These are phyloP conservation scores for Mortierella hygrophila DNA, from an alignment of 192 early-diverging fungal species.

Conservation along the genomic window DNA sequence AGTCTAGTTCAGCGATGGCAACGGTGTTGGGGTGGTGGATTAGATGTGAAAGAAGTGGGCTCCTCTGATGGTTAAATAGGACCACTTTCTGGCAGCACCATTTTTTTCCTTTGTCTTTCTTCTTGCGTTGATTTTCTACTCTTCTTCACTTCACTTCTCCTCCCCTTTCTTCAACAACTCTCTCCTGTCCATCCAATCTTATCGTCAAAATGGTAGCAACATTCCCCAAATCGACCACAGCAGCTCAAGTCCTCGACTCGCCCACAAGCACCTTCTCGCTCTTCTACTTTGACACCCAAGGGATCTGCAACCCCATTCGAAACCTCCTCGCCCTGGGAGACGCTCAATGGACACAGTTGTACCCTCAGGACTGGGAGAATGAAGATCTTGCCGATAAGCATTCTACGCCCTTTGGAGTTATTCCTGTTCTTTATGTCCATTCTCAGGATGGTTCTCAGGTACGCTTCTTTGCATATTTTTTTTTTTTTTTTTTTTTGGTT, in stretches of 20 bases:
- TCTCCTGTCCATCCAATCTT: background rate
- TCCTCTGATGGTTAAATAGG: too few species aligned
- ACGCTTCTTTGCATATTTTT: conserved; percentile 7
- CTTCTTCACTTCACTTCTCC: background rate
- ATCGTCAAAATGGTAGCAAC: conserved; percentile 30
- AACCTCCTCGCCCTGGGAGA: conserved; percentile 26
- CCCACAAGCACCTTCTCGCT: conserved; percentile 39
- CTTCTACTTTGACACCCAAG: conserved; percentile 48
- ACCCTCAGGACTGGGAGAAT: conserved; percentile 46
- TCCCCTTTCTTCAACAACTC: background rate
- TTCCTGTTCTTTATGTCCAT: conserved; percentile 50
- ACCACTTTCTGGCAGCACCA: background rate
- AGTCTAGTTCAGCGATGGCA: too few species aligned
- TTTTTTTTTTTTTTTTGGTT: background rate
- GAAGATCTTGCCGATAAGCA: conserved; percentile 27
- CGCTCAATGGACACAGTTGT: conserved; percentile 38
- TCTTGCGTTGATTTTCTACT: background rate
- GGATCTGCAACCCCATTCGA: conserved; percentile 24
- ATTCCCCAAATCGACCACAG: conserved; percentile 20
- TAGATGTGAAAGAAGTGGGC: too few species aligned
- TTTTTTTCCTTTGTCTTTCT: background rate
- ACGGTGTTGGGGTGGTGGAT: too few species aligned
- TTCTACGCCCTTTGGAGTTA: conserved; percentile 40
- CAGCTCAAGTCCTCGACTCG: conserved; percentile 29
- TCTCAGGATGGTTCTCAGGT: conserved; percentile 41